A percentile compares a stretch with the other conserved stretches of the same genome.
Evolutionary conservation across 164 flowering plant species (phyloP).

Genomic region (Dillenia suffruticosa): DNA sequence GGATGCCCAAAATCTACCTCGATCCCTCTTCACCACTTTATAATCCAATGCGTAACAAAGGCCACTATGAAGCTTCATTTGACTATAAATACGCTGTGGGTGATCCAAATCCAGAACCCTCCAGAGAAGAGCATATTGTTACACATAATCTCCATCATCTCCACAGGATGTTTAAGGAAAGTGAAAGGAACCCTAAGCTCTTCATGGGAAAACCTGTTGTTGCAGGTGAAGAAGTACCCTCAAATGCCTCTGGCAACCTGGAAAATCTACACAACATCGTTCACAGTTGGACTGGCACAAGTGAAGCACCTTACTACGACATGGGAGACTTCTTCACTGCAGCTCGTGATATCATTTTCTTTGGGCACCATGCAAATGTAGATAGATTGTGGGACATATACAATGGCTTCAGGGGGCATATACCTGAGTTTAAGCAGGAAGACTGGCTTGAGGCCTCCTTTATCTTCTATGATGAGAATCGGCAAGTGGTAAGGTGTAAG

Average conservation of each 20-base stretch:
- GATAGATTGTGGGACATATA: conserved; percentile 18
- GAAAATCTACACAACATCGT: conserved; percentile 5
- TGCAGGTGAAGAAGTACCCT: conserved; percentile 4
- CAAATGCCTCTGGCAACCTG: background rate
- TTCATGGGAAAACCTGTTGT: conserved; percentile 10
- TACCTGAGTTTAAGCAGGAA: conserved; percentile 5
- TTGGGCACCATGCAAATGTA: conserved; percentile 17
- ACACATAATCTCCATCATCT: background rate
- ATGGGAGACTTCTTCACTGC: conserved; percentile 19
- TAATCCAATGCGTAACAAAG: conserved; percentile 2
- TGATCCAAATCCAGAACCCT: background rate
- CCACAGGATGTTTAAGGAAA: conserved; percentile 7
- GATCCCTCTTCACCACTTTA: conserved; percentile 6
- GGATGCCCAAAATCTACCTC: conserved; percentile 11
- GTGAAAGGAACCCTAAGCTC: background rate
- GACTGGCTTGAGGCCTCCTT: conserved; percentile 16
- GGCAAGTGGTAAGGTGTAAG: conserved; percentile 14
- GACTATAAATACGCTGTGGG: conserved; percentile 3
- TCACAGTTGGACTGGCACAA: conserved; percentile 14
- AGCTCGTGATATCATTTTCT: conserved; percentile 16
- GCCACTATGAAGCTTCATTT: background rate
- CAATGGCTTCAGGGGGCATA: conserved; percentile 6
- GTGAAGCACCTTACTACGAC: background rate
- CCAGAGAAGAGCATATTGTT: background rate
- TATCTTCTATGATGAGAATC: conserved; percentile 19